Percentiles rank a stretch among this genome's conserved stretches.
Evolutionary conservation across 495 filamentous ascomycete species (phyloP).

Genomic region (Letharia lupina): DNA sequence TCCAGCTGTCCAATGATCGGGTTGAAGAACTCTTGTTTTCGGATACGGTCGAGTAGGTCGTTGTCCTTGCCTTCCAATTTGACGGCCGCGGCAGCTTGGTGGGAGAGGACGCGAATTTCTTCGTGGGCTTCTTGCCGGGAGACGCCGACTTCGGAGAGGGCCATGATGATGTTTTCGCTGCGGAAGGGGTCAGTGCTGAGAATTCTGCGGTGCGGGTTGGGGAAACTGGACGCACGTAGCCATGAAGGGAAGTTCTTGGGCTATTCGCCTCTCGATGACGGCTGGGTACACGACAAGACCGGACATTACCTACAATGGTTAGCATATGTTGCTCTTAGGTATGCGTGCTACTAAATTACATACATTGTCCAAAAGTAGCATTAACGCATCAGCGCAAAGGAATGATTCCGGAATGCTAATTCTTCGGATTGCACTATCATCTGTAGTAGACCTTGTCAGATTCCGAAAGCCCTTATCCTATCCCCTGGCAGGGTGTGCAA

Average conservation of each 20-base stretch:
- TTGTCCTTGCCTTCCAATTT: conserved; percentile 74
- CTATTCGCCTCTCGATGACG: conserved; percentile 58
- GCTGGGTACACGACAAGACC: conserved; percentile 84
- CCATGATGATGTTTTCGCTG: conserved; percentile 73
- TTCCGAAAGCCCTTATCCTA: not conserved
- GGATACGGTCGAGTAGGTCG: conserved; percentile 77
- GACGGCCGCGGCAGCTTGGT: conserved; percentile 70
- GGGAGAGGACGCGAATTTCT: conserved; percentile 67
- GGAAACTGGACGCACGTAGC: conserved; percentile 39
- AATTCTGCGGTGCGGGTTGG: not conserved
- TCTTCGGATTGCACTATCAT: conserved; percentile 56
- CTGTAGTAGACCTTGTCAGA: conserved; percentile 15
- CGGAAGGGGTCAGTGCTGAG: not conserved
- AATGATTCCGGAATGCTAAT: conserved; percentile 74
- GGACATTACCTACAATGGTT: conserved; percentile 41
- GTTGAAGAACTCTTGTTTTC: conserved; percentile 64
- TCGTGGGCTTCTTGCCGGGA: conserved; percentile 90
- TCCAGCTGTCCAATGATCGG: conserved; percentile 74
- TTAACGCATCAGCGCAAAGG: conserved; percentile 73
- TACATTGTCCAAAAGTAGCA: conserved; percentile 77
- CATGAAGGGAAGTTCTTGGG: conserved; percentile 86
- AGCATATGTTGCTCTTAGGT: conserved; percentile 14
- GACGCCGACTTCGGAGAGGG: conserved; percentile 61
- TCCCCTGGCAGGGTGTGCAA: too few species aligned
- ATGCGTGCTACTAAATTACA: conserved; percentile 22